Conservation (phyloP, 345 rosid genomes). For the Corchorus capsularis region DNA sequence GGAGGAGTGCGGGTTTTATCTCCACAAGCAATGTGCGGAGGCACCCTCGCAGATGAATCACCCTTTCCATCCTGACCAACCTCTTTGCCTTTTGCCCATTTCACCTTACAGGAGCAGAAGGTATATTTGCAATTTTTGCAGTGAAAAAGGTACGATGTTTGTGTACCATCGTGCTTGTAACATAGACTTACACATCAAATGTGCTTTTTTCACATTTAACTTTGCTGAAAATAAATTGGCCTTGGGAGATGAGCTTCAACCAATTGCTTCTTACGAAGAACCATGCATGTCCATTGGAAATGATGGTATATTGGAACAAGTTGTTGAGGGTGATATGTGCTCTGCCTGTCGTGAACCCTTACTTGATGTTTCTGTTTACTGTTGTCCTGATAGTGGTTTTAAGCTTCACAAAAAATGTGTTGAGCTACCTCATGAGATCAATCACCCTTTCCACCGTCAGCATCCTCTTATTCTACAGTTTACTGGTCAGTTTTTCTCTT, state of each 20-base stretch:
- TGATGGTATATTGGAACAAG: too few relatives aligned
- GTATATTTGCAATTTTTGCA: not conserved
- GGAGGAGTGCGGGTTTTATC: not conserved
- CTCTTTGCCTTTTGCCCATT: not conserved
- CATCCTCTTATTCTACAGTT: slow-evolving; percentile 17
- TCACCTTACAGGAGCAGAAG: not conserved
- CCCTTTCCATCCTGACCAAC: too few relatives aligned
- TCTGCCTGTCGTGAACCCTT: not conserved
- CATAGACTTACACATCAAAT: not conserved
- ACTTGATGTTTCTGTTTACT: not conserved
- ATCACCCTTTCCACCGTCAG: not conserved
- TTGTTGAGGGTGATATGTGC: too few relatives aligned
- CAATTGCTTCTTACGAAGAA: not conserved
- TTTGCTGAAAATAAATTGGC: not conserved
- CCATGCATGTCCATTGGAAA: too few relatives aligned
- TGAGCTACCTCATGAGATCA: not conserved
- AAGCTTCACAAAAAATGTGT: slow-evolving; percentile 9
- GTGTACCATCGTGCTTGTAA: too few relatives aligned
- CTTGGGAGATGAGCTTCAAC: not conserved
- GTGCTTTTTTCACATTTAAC: not conserved
- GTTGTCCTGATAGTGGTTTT: not conserved
- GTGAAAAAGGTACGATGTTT: not conserved
- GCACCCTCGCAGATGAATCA: not conserved
- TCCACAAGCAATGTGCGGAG: not conserved
- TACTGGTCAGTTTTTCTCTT: not conserved